Conservation (phyloP, 2,329 filamentous ascomycete genomes). For the Chrysoporthe cubensis region DNA sequence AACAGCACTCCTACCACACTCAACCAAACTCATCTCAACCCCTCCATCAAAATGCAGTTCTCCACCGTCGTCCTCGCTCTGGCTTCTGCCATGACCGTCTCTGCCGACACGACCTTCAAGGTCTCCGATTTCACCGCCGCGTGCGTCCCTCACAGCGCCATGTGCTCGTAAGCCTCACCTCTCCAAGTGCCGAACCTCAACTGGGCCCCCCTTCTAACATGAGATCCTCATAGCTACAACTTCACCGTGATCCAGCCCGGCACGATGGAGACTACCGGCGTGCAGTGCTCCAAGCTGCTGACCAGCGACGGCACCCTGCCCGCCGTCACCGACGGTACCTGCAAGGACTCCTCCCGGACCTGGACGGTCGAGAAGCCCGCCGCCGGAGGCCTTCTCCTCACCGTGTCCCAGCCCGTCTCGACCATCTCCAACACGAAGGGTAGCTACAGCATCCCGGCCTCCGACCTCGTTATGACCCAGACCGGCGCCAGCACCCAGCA, state of each 20-base stretch:
- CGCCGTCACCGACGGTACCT: slow-evolving; percentile 36
- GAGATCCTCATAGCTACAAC: slow-evolving; percentile 14
- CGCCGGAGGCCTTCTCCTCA: slow-evolving; percentile 34
- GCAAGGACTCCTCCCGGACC: slow-evolving; percentile 37
- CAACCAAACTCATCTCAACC: slow-evolving; percentile 5
- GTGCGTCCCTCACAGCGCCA: slow-evolving; percentile 23
- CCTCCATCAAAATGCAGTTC: slow-evolving; percentile 29
- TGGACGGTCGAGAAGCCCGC: slow-evolving; percentile 34
- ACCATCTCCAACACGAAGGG: slow-evolving; percentile 35
- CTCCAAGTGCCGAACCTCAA: background rate
- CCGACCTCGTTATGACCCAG: slow-evolving; percentile 30
- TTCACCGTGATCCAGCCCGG: slow-evolving; percentile 15
- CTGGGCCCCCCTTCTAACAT: slow-evolving; percentile 2
- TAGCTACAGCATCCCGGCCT: slow-evolving; percentile 35
- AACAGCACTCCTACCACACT: slow-evolving; percentile 1
- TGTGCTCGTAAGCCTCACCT: slow-evolving; percentile 21
- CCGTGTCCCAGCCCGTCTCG: slow-evolving; percentile 36
- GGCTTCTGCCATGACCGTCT: slow-evolving; percentile 24
- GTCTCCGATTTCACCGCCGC: slow-evolving; percentile 17
- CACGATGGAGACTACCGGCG: slow-evolving; percentile 17
- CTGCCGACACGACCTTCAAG: slow-evolving; percentile 18
- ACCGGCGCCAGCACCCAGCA: slow-evolving; percentile 31
- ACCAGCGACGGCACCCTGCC: slow-evolving; percentile 35
- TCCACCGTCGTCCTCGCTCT: slow-evolving; percentile 23
- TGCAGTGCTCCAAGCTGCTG: slow-evolving; percentile 4